phyloP scores from a whole-genome alignment of 345 rosid species.

The Brassica rapa region DNA sequence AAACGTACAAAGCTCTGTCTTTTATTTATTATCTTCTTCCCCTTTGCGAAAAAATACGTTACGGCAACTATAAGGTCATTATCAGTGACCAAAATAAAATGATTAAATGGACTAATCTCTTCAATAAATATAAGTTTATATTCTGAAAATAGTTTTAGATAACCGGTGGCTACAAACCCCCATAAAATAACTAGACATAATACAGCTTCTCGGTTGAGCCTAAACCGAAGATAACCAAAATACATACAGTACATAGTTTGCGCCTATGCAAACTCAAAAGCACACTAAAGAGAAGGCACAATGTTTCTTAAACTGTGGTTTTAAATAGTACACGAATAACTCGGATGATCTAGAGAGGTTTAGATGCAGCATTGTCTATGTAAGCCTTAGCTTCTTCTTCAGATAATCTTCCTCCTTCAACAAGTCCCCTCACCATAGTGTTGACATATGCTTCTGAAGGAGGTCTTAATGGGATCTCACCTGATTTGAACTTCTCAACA shows the following conservation, averaged over 20 bases:
- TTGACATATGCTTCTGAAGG: constrained; percentile 58
- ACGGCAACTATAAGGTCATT: constrained; percentile 23
- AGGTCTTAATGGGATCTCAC: constrained; percentile 50
- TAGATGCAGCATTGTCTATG: constrained; percentile 31
- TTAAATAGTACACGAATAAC: constrained; percentile 8
- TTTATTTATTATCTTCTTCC: constrained; percentile 30
- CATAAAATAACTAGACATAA: constrained; percentile 11
- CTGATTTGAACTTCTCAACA: constrained; percentile 50
- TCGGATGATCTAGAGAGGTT: constrained; percentile 47
- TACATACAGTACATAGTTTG: constrained; percentile 3
- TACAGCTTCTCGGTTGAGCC: constrained; percentile 19
- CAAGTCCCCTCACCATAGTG: constrained; percentile 61
- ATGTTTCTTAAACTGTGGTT: constrained; percentile 5
- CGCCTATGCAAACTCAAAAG: constrained; percentile 9
- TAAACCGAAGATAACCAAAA: neutral
- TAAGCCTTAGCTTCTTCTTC: constrained; percentile 57
- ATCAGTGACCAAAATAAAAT: neutral
- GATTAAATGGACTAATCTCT: neutral
- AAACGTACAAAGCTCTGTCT: constrained; percentile 31
- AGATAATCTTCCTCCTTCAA: constrained; percentile 69
- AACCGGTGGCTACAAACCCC: constrained; percentile 1
- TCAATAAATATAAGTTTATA: neutral
- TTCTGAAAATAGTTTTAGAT: neutral
- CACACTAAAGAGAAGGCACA: neutral
- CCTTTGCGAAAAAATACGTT: constrained; percentile 3